Conservation (phyloP, 1,139 yeast species). For the Debaryomyces sp. region DNA sequence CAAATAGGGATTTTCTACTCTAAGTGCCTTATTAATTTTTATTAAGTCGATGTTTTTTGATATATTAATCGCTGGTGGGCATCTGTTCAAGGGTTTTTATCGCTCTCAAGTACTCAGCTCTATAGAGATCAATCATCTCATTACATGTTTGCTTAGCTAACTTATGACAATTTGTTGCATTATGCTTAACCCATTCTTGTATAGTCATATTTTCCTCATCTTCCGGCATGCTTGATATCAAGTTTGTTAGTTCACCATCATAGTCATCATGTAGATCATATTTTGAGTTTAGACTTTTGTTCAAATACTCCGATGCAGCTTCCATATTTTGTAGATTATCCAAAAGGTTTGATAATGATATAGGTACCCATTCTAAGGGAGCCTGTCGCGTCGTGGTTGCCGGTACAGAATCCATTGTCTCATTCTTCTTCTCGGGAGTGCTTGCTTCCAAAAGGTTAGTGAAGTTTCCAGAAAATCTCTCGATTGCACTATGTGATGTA, state of each 20-base stretch:
- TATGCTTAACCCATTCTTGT: conserved; percentile 64
- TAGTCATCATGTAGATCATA: conserved; percentile 53
- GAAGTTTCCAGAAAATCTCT: conserved; percentile 13
- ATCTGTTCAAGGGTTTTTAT: conserved; percentile 6
- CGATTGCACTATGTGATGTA: not conserved
- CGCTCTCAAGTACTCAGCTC: conserved; percentile 42
- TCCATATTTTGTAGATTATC: conserved; percentile 42
- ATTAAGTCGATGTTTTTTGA: too few relatives aligned
- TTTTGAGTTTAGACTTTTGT: conserved; percentile 24
- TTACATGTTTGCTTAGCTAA: conserved; percentile 48
- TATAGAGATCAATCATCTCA: conserved; percentile 47
- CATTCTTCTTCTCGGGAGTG: conserved; percentile 20
- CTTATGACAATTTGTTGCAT: conserved; percentile 45
- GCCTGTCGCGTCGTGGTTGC: not conserved
- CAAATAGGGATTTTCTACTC: too few relatives aligned
- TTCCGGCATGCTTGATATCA: conserved; percentile 70
- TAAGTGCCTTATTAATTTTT: too few relatives aligned
- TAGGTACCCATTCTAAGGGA: conserved; percentile 17
- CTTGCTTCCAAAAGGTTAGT: conserved; percentile 20
- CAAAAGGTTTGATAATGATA: conserved; percentile 21
- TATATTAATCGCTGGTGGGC: conserved; percentile 8
- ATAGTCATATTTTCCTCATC: conserved; percentile 71
- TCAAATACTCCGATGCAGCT: conserved; percentile 37
- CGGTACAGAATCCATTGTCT: not conserved
- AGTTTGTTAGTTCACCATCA: conserved; percentile 64